Evolutionary conservation across 2,329 filamentous ascomycete genomes (phyloP), one percentile per base, ranked within the genome.

Genomic region (Colletotrichum echinochloae): DNA sequence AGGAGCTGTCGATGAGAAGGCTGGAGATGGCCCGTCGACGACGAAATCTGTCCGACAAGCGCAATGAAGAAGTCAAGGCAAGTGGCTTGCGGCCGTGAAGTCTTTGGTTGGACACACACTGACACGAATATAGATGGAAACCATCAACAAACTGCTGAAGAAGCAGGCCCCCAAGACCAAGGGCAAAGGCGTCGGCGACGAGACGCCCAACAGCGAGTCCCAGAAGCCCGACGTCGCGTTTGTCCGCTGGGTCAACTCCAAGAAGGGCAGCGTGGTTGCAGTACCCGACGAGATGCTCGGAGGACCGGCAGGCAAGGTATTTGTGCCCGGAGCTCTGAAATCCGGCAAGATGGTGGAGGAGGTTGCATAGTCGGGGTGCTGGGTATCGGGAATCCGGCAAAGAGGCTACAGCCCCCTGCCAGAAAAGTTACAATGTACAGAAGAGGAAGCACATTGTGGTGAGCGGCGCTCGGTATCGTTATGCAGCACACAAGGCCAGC

Each of bases 71-170:
- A 80, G 88, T 90, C 78, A 90, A 89, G 85, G 87, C 86, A 82
- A 65, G 79, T 68, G 28, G 11, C 6, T 30, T 30, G 28, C 8
- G 16, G n/a, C 12, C 35, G 35, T 37, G 26, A 4, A 23, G 39
- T 33, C 14, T 4, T 26, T 1, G 30, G 16, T 16, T 33, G 20
- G 48, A 59, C n/a, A 30, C 9, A 30, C 18, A 23, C 39, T 56
- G 30, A 35, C 62, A 41, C 16, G 18, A 48, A 23, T 30, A 68
- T 74, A 95, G 92, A 93, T 94, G 88, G 93, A 95, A 84, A 96
- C 93, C 0, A 95, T 96, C 87, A 95, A 96, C 84, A 94, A 95
- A 76, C 89, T 96, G 2, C 89, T 96, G 62, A 94, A 94, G 81
- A 94, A 95, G 78, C 93, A 95, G 79, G 92, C 93, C 1, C 91